Conservation (phyloP, 2,329 filamentous ascomycete genomes). For the Penicillium sclerotigenum region DNA sequence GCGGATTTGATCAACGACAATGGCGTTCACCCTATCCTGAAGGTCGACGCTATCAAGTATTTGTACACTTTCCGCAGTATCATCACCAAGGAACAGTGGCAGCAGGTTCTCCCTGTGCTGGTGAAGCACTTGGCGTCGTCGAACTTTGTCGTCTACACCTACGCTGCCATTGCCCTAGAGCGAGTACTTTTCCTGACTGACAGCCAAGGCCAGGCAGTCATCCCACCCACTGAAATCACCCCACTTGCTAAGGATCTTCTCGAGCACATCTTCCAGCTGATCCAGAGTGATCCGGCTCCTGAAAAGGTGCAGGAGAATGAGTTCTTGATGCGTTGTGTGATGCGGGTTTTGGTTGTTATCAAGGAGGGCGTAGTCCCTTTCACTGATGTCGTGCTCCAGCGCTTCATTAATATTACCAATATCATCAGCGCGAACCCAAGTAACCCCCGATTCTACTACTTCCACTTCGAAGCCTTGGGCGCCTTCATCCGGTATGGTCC, state of each 20-base stretch:
- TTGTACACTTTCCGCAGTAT: conserved; percentile 96
- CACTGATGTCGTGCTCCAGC: conserved; percentile 73
- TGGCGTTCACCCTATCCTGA: conserved; percentile 75
- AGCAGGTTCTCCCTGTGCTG: conserved; percentile 79
- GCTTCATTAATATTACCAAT: conserved; percentile 83
- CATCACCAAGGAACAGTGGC: conserved; percentile 88
- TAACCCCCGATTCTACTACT: conserved; percentile 98
- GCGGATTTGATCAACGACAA: conserved; percentile 73
- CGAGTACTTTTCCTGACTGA: conserved; percentile 81
- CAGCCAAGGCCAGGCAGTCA: conserved; percentile 71
- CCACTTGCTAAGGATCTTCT: conserved; percentile 82
- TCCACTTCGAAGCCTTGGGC: conserved; percentile 91
- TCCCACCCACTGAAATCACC: conserved; percentile 73
- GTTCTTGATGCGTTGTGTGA: conserved; percentile 97
- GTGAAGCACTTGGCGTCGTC: conserved; percentile 85
- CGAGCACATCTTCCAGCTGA: conserved; percentile 83
- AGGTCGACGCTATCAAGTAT: conserved; percentile 98
- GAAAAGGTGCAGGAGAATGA: conserved; percentile 98
- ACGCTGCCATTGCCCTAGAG: conserved; percentile 95
- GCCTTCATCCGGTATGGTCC: conserved; percentile 67
- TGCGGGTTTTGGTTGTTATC: conserved; percentile 94
- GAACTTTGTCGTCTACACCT: conserved; percentile 97
- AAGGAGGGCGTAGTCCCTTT: conserved; percentile 74
- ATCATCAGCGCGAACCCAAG: conserved; percentile 93
- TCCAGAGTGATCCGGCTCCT: conserved; percentile 78